Base-by-base conservation (phyloP, 2,329 filamentous ascomycete genomes). In the Penicillium sp. region DNA sequence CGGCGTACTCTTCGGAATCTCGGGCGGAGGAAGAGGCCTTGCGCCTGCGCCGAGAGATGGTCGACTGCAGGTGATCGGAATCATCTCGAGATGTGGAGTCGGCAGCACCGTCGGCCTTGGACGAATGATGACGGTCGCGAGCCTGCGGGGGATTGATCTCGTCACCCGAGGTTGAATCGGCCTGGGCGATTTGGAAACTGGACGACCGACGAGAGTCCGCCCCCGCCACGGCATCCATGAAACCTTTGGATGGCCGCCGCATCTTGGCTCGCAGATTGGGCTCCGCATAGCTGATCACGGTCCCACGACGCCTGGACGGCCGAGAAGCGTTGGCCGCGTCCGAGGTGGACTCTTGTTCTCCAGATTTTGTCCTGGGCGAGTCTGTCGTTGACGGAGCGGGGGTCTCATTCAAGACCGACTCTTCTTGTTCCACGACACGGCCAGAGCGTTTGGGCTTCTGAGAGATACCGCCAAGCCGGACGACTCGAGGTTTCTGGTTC, bases 251-350 rank as follows among this genome's bases (percentile, higher is more conserved):
- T 24, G 88, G 86, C 50, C 88, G 79, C 49, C 88, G 80, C 87
- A 93, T 90, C 71, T 93, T 93, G 62, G 84, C 85, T 52, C 85
- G 79, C 37, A 93, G 73, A 60, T 86, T 91, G 1, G 88, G 88
- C 65, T 91, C 86, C 9, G 86, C 85, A 65, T 93, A 93, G 71
- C 86, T 91, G 52, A 93, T 79, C 43, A 82, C 76, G 9, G 80
- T 72, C 58, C 85, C 77, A 41, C 81, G 80, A 54, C 88, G 79
- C 55, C 88, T 76, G 57, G 83, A 85, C 24, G 81, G 79, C 39
- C 88, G 78, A 27, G 79, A 75, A 27, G 78, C 79, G 43, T 78
- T 76, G 33, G 67, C 74, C 6, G 69, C 26, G 32, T 53, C 54
- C 7, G 43, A 40, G 24, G 34, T 38, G 9, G 33, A 25, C 9